Conservation (phyloP, 805 yeast species). For the Zygosaccharomyces gambellarensis region DNA sequence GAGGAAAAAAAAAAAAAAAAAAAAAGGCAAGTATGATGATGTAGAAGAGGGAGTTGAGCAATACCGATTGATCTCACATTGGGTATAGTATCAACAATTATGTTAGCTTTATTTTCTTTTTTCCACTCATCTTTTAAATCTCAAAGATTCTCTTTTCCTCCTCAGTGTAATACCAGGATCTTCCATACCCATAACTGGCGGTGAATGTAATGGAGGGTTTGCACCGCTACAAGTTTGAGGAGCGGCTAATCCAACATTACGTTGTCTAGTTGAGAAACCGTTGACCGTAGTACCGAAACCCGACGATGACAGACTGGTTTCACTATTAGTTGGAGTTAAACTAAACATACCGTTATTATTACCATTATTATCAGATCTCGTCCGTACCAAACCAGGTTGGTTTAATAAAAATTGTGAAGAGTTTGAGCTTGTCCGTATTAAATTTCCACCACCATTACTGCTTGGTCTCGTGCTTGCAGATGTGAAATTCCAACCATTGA, state of each 20-base stretch:
- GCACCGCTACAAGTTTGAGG: slow-evolving; percentile 2
- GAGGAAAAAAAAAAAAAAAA: background rate
- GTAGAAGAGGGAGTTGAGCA: background rate
- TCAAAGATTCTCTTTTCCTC: slow-evolving; percentile 14
- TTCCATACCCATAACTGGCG: background rate
- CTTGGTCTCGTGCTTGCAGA: slow-evolving; percentile 7
- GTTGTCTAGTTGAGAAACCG: background rate
- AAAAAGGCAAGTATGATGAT: background rate
- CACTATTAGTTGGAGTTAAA: slow-evolving; percentile 21
- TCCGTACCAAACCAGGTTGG: slow-evolving; percentile 16
- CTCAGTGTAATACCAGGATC: slow-evolving; percentile 6
- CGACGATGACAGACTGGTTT: slow-evolving; percentile 1
- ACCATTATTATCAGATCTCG: slow-evolving; percentile 16
- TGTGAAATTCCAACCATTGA: slow-evolving; percentile 6
- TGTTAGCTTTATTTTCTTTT: background rate
- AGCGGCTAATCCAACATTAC: slow-evolving; percentile 2
- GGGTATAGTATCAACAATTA: background rate
- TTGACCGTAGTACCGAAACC: background rate
- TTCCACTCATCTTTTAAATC: slow-evolving; percentile 9
- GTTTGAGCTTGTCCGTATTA: slow-evolving; percentile 25
- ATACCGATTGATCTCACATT: background rate
- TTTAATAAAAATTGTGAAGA: slow-evolving; percentile 19
- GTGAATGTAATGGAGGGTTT: background rate
- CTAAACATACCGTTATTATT: slow-evolving; percentile 19
- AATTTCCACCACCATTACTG: slow-evolving; percentile 6